Conservation (phyloP, 2,329 filamentous ascomycete genomes). For the Cytospora schulzeri region DNA sequence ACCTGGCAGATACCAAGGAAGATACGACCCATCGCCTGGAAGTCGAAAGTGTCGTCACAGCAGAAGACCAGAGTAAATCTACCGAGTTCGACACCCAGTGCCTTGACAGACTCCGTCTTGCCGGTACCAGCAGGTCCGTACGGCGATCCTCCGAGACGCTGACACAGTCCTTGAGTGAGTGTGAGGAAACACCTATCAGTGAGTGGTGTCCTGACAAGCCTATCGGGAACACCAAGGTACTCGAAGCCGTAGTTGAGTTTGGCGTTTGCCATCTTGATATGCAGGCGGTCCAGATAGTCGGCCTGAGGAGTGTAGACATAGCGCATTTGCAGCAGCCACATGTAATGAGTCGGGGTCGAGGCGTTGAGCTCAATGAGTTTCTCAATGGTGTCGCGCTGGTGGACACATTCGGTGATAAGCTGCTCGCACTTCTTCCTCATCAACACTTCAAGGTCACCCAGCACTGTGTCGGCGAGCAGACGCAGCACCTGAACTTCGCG, state of each 20-base stretch:
- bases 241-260: conserved; percentile 96
- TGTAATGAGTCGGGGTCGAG: conserved; percentile 74
- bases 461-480: conserved; percentile 82
- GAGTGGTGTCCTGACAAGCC: conserved; percentile 92
- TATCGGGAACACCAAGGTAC: conserved; percentile 93
- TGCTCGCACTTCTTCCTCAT: conserved; percentile 97
- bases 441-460: conserved; percentile 85
- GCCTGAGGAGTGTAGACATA: conserved; percentile 85
- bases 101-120: conserved; percentile 99
- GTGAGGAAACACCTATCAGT: conserved; percentile 99
- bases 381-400: conserved; percentile 91
- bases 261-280: conserved; percentile 96
- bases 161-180: conserved; percentile 91
- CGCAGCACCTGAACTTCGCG: conserved; percentile 83
- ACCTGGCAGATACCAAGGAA: conserved; percentile 99
- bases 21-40: conserved; percentile 99
- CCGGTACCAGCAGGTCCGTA: conserved; percentile 97
- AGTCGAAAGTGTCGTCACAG: conserved; percentile 99
- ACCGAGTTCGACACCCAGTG: conserved; percentile 91
- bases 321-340: conserved; percentile 97
- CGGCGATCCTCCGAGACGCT: conserved; percentile 92
- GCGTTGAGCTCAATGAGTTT: conserved; percentile 80
- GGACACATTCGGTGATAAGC: conserved; percentile 97
- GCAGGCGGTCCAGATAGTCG: conserved; percentile 79
- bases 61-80: conserved; percentile 99